phyloP scores from a whole-genome alignment of 2,329 filamentous ascomycete genomes.

The Trichoderma citrinoviride region DNA sequence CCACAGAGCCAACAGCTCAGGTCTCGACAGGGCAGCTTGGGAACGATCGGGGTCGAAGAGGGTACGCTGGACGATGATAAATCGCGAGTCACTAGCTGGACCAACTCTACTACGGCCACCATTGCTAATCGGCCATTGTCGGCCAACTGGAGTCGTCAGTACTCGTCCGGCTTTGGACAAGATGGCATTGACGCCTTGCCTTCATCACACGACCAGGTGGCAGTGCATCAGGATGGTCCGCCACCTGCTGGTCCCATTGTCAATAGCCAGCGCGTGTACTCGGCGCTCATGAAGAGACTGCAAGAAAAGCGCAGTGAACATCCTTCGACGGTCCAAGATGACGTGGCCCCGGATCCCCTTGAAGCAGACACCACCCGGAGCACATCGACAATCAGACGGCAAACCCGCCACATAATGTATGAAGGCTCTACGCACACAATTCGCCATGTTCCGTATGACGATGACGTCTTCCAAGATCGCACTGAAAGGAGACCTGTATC shows the following conservation, averaged over 20 bases:
- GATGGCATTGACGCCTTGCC: conserved; percentile 43
- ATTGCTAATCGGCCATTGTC: conserved; percentile 43
- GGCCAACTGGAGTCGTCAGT: conserved; percentile 51
- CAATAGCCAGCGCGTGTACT: conserved; percentile 60
- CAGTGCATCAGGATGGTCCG: not conserved
- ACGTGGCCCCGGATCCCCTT: not conserved
- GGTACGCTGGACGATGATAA: conserved; percentile 47
- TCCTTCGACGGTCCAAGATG: not conserved
- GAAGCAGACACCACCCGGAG: not conserved
- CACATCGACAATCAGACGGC: not conserved
- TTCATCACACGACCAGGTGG: not conserved
- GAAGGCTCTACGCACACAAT: conserved; percentile 32
- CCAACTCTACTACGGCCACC: conserved; percentile 59
- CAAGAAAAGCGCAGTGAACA: conserved; percentile 35
- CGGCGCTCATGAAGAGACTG: conserved; percentile 59
- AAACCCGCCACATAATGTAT: not conserved
- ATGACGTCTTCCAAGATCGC: conserved; percentile 34
- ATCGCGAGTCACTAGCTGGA: conserved; percentile 72
- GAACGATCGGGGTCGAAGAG: conserved; percentile 45
- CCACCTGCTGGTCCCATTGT: conserved; percentile 34
- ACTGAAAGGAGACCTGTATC: not conserved
- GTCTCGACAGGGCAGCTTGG: conserved; percentile 55
- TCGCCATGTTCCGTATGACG: conserved; percentile 35
- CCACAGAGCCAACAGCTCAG: conserved; percentile 46
- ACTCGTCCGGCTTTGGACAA: conserved; percentile 64